A percentile compares a stretch with the other conserved stretches of the same genome.
Evolutionary conservation across 1,284 basidiomycete species (phyloP).

Genomic region (Earliella scabrosa): DNA sequence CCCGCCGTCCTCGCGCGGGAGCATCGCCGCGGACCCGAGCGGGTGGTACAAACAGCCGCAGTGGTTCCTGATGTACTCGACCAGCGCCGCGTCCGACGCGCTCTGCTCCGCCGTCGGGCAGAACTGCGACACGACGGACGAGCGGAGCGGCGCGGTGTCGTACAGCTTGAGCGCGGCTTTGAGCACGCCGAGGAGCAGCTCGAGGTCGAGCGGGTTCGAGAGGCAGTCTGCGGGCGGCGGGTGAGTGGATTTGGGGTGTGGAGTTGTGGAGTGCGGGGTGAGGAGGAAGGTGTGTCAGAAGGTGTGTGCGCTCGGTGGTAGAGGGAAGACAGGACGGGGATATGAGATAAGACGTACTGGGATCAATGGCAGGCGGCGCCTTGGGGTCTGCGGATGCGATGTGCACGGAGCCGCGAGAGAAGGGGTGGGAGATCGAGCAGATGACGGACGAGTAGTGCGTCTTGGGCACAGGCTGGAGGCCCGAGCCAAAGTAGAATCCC

Average conservation of each 20-base stretch:
- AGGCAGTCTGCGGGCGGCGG: conserved; percentile 17
- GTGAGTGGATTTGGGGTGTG: too few species aligned
- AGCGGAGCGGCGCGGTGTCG: conserved; percentile 10
- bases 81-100: conserved; percentile 20
- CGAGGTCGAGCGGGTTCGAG: conserved; percentile 21
- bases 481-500: conserved; percentile 11
- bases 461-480: conserved; percentile 4
- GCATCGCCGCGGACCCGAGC: conserved; percentile 38
- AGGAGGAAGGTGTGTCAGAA: too few species aligned
- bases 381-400: conserved; percentile 43
- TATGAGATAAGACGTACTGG: too few species aligned
- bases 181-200: conserved; percentile 17
- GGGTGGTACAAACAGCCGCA: conserved; percentile 18
- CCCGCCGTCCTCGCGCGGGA: conserved; percentile 43
- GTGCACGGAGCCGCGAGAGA: conserved; percentile 30
- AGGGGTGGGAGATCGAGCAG: conserved; percentile 7
- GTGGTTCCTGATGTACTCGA: conserved; percentile 22
- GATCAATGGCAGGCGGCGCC: conserved; percentile 48
- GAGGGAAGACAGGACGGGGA: too few species aligned
- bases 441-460: conserved; percentile 12
- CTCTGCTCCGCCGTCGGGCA: not conserved
- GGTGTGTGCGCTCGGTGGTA: too few species aligned
- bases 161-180: conserved; percentile 19
- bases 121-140: conserved; percentile 11
- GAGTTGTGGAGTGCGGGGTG: too few species aligned